Evolutionary conservation across 2,329 filamentous ascomycete species (phyloP), one percentile per base, ranked within the genome.

Genomic region (Penicillium sp.): DNA sequence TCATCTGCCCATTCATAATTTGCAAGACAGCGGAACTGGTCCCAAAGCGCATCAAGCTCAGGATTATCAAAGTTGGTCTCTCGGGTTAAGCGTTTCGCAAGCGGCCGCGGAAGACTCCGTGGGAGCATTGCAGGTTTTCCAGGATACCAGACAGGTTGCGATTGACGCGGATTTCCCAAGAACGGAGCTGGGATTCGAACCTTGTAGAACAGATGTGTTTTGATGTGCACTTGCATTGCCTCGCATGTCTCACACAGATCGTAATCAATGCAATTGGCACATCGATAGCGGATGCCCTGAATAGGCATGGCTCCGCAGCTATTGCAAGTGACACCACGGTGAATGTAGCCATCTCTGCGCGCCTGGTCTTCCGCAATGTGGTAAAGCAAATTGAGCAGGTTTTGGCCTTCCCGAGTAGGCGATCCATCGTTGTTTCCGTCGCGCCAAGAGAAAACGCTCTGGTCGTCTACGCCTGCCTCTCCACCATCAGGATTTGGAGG

Each of bases 171-270:
- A 46, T 84, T 81, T 3, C 90, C 90, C 55, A 96, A 87, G 29
- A 91, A 90, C 0, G 93, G 91, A 1, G 92, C 90, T 1, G 95
- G 95, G 11, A 98, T 88, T 54, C 88, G 88, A 69, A 99, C 90
- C 74, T 98, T 98, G 82, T 96, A 96, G 76, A 99, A 98, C 46
- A 98, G 85, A 74, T 99, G 95, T 1, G 92, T 96, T 73, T 93
- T 96, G 68, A 84, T 87, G 71, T 96, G 93, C 5, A 90, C 85
- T 56, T 79, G 74, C 65, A 80, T 76, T 16, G 83, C 80, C 76
- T 99, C 93, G 76, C 95, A 99, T 8, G 88, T 88, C 71, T 97
- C 92, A 78, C 95, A 99, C 2, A 99, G 85, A 71, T 99, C 95
- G 71, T 92, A 98, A 75, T 99, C 93, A 63, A 90, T 87, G 72